Evolutionary conservation across 768 basidiomycete species (phyloP), one percentile per base, ranked within the genome.

Genomic region (Hericium rajendrae): DNA sequence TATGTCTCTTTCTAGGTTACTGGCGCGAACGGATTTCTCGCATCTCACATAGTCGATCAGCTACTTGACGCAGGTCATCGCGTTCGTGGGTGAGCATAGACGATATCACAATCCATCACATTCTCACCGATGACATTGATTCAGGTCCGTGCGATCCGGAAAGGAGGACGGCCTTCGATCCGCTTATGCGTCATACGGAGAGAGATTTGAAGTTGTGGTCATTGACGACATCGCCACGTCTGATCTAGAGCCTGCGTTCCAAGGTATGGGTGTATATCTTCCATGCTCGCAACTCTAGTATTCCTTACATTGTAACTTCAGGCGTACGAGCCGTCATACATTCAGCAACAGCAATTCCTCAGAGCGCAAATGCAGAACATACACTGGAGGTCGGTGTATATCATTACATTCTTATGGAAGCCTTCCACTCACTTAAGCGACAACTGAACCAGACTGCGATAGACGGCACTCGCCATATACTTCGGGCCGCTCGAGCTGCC

Each of bases 41-140:
- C 65, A 5, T 53, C 63, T 0, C 64, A 68, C 40, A 56, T 69
- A 13, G 57, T 64, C 12, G 38, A 58, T 32, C 68, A 75, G 46
- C 69, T 80, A 6, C 63, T 80, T 20, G 63, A 74, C n/a, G 65
- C 68, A 18, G 81, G 82, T 2, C 78, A 77, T 61, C 70, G 68
- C 9, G 81, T 84, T 41, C 69, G 76, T 60, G 82, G 76, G 75
- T 69, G 38, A 18, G 62, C 28, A 18, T 22, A 10, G 32, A 46
- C 43, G 4, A 18, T 18, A n/a, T 46, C 16, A 46, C 43, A n/a
- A 15, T 46, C 20, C 43, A 20, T 46, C 16, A 20, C 2, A 37
- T n/a, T 12, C 2, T 37, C 2, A 43, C 48, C 6, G 9, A 40
- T n/a, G 26, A 38, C 26, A 2, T 12, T 11, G 12, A 6, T 5